These are phyloP conservation scores for Colletotrichum somersetense DNA, from an alignment of 2,329 filamentous ascomycete genomes.

Conservation along the genomic window DNA sequence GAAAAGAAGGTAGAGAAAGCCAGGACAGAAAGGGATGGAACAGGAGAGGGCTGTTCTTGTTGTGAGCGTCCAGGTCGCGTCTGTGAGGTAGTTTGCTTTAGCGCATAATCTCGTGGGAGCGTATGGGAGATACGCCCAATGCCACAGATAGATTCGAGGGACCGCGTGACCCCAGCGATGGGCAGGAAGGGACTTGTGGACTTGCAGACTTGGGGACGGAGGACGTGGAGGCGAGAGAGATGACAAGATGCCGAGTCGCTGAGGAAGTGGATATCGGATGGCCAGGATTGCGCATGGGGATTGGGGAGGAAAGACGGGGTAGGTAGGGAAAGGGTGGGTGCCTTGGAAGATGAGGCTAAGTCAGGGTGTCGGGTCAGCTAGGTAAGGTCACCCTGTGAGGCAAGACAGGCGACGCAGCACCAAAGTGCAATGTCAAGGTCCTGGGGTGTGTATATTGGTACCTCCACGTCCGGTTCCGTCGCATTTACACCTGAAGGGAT, in stretches of 20 bases:
- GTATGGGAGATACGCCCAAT: slow-evolving; percentile 35
- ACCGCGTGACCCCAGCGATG: slow-evolving; percentile 39
- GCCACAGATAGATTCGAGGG: slow-evolving; percentile 41
- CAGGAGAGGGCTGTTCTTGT: slow-evolving; percentile 18
- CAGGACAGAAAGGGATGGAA: neutral
- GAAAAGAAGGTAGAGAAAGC: neutral
- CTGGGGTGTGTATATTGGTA: neutral
- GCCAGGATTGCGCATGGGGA: slow-evolving; percentile 32
- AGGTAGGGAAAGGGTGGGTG: slow-evolving; percentile 11
- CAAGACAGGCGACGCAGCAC: neutral
- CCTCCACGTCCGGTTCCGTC: neutral
- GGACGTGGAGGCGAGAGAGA: slow-evolving; percentile 27
- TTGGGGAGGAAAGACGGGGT: slow-evolving; percentile 27
- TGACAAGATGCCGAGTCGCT: slow-evolving; percentile 29
- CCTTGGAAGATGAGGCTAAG: slow-evolving; percentile 34
- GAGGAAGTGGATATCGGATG: slow-evolving; percentile 23
- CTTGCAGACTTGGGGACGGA: neutral
- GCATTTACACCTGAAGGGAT: neutral
- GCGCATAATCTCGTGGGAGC: slow-evolving; percentile 35
- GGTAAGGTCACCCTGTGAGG: slow-evolving; percentile 3
- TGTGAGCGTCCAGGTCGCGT: neutral
- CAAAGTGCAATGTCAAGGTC: neutral
- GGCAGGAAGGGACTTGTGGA: slow-evolving; percentile 7
- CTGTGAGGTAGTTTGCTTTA: slow-evolving; percentile 31
- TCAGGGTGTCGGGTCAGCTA: slow-evolving; percentile 18